These are phyloP conservation scores for Boletales sp. DNA, from an alignment of 768 basidiomycete species.

Conservation along the genomic window DNA sequence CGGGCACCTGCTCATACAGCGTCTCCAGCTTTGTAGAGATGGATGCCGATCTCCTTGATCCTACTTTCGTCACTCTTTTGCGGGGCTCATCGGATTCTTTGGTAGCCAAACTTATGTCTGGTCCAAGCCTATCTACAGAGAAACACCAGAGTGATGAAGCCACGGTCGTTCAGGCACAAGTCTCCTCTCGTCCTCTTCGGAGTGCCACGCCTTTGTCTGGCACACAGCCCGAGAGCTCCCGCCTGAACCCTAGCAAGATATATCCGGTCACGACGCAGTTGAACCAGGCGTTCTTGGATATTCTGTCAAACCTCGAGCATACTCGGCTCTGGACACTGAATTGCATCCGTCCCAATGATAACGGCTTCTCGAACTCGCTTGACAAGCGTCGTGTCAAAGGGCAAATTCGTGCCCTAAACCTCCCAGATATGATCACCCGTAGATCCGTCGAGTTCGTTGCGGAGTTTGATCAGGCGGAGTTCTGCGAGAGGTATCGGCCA, in stretches of 20 bases:
- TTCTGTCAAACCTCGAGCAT: constrained; percentile 44
- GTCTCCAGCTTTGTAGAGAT: constrained; percentile 45
- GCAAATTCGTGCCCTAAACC: constrained; percentile 50
- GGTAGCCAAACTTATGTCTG: constrained; percentile 58
- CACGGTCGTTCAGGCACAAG: constrained; percentile 62
- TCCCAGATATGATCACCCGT: constrained; percentile 51
- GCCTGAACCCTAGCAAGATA: constrained; percentile 47
- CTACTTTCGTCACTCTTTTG: constrained; percentile 52
- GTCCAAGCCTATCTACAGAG: constrained; percentile 57
- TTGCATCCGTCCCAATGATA: constrained; percentile 65
- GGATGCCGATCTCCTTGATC: constrained; percentile 51
- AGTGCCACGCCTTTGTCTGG: constrained; percentile 37
- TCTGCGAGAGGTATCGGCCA: constrained; percentile 53
- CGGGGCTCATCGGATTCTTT: constrained; percentile 50
- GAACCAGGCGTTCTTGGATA: constrained; percentile 48
- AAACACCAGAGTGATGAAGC: constrained; percentile 52
- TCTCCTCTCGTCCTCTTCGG: constrained; percentile 55
- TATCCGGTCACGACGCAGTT: constrained; percentile 60
- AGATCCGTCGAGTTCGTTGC: constrained; percentile 49
- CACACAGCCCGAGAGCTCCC: constrained; percentile 34
- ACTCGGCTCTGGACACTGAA: constrained; percentile 51
- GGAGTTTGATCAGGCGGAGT: constrained; percentile 45
- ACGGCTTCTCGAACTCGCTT: constrained; percentile 57
- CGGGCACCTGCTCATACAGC: constrained; percentile 54
- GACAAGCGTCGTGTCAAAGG: constrained; percentile 60